Evolutionary conservation across 805 yeast genomes (phyloP), one percentile per base, ranked within the genome.

Genomic region (Metschnikowia picachoensis): DNA sequence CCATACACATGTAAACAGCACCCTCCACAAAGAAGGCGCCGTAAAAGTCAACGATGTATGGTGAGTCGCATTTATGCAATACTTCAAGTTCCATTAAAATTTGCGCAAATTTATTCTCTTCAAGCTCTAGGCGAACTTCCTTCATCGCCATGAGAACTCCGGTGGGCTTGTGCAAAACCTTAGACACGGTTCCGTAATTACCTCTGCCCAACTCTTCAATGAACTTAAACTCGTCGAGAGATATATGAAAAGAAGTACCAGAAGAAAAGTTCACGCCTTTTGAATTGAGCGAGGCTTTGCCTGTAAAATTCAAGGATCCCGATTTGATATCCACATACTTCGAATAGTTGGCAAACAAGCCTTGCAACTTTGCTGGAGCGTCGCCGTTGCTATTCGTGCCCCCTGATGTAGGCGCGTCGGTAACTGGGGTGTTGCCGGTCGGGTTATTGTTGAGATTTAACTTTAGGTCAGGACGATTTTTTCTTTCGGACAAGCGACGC

Each of bases 1-100:
- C 99, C 79, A 92, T 92, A 68, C 98, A 94, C 88, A 92, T 89
- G 68, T 91, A 94, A 27, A 92, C 99, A 0, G 97, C 96, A 39
- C 97, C 97, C 67, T 94, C 99, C 30, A 89, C 89, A 61, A 92
- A 94, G 61, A 92, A 92, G 1, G 99, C 99, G 36, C 99, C 99
- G 61, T 87, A 94, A 59, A 94, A 94, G 59, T 92, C 97, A 35
- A 94, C 97, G 61, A 94, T 91, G 63, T 81, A 88, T 2, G 94
- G 95, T 13, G 95, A 84, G 53, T 80, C 79, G 68, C 98, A 94
- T 58, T 85, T 87, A 68, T 94, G 98, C 53, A 94, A 75, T 43
- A 94, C 85, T 59, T 94, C 98, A 50, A 94, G 73, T 65, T 94
- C 99, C 98, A 94, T 94, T 57, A 94, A 72, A 53, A 94, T 94